These are phyloP conservation scores for Bocquillonia castaneifolia DNA, from an alignment of 441 rosid species.

Conservation along the genomic window DNA sequence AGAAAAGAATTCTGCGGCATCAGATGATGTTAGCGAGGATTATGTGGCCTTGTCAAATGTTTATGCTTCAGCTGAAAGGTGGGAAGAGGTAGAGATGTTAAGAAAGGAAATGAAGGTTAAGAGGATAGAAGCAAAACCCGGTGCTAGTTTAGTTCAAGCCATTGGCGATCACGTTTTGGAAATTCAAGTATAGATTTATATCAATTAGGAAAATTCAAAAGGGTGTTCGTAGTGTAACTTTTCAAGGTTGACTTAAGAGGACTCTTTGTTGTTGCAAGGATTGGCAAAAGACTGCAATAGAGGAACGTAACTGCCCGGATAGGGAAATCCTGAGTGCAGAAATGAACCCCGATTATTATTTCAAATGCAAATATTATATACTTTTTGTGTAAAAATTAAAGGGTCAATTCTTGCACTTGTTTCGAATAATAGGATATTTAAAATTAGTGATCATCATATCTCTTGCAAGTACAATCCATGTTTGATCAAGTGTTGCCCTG, in stretches of 20 bases:
- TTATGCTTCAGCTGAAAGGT: conserved; percentile 43
- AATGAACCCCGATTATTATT: background rate
- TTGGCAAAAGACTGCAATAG: background rate
- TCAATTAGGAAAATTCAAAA: background rate
- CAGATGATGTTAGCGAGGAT: conserved; percentile 32
- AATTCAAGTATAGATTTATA: background rate
- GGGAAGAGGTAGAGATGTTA: conserved; percentile 41
- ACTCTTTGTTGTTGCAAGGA: background rate
- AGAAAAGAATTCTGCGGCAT: conserved; percentile 29
- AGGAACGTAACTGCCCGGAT: background rate
- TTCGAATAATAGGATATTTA: background rate
- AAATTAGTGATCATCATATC: background rate
- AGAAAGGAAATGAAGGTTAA: conserved; percentile 38
- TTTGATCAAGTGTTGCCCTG: background rate
- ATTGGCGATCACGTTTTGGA: conserved; percentile 3
- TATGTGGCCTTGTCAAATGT: conserved; percentile 54
- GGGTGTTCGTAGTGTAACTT: no score
- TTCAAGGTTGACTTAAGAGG: no score
- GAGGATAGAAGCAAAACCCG: conserved; percentile 31
- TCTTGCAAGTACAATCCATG: background rate
- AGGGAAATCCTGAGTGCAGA: background rate
- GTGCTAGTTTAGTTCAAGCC: conserved; percentile 27
- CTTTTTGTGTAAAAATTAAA: background rate
- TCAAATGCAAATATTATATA: background rate
- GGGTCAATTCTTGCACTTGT: background rate